A percentile compares a stretch with the other conserved stretches of the same genome.
Conservation (phyloP, 1,284 basidiomycete species). For the Ceratobasidium sp. region DNA sequence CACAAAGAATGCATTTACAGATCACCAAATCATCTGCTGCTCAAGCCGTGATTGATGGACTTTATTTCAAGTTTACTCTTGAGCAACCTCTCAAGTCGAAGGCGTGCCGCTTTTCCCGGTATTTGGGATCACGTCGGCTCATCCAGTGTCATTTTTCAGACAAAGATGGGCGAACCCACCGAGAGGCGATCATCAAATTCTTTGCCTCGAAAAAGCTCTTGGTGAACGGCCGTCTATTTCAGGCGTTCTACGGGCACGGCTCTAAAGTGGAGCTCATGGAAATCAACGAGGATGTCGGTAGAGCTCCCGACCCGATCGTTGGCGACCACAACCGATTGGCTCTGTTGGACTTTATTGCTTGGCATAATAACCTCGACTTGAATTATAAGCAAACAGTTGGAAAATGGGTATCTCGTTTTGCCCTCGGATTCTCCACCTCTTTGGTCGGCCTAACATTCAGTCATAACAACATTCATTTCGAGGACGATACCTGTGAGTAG, state of each 20-base stretch:
- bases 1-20: slow-evolving; percentile 37
- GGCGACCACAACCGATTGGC: slow-evolving; percentile 43
- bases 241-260: slow-evolving; percentile 45
- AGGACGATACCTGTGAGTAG: slow-evolving; percentile 42
- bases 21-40: not conserved
- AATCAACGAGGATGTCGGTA: slow-evolving; percentile 43
- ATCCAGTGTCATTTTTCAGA: slow-evolving; percentile 38
- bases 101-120: slow-evolving; percentile 42
- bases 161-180: not conserved
- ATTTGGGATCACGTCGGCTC: slow-evolving; percentile 44
- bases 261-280: slow-evolving; percentile 38
- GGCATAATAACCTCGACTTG: slow-evolving; percentile 38
- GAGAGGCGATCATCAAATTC: slow-evolving; percentile 16
- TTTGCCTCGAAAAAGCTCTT: slow-evolving; percentile 37
- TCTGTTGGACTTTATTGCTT: slow-evolving; percentile 36
- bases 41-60: not conserved
- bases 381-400: slow-evolving; percentile 29
- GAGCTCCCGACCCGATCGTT: slow-evolving; percentile 1
- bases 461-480: slow-evolving; percentile 35
- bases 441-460: slow-evolving; percentile 37
- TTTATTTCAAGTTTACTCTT: slow-evolving; percentile 34
- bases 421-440: slow-evolving; percentile 44
- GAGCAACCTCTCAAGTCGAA: slow-evolving; percentile 33
- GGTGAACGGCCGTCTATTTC: slow-evolving; percentile 45
- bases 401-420: slow-evolving; percentile 47